Evolutionary conservation across 2,329 filamentous ascomycete species (phyloP).

Genomic region (Fusarium humuli): DNA sequence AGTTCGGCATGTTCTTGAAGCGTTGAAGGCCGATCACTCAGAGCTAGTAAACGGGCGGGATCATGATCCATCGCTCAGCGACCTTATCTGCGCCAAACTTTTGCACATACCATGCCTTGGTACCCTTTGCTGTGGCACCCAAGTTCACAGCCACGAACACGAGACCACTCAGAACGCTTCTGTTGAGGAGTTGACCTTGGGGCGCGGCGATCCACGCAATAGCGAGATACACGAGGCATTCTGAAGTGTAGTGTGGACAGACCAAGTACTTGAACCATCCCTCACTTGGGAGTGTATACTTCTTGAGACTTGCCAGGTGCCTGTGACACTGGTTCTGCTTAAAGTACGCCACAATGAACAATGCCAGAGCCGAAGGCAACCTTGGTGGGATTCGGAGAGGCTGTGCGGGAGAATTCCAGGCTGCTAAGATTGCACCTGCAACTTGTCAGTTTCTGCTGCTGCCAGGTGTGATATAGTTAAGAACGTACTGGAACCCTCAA

Average conservation of each 20-base stretch:
- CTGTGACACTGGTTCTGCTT: conserved; percentile 81
- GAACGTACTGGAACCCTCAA: conserved; percentile 78
- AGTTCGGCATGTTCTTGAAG: conserved; percentile 66
- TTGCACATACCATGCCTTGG: conserved; percentile 79
- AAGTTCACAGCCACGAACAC: conserved; percentile 84
- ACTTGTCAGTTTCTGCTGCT: conserved; percentile 17
- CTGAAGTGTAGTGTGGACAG: conserved; percentile 92
- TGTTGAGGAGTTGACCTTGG: conserved; percentile 72
- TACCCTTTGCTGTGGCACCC: conserved; percentile 82
- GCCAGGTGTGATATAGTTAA: neutral
- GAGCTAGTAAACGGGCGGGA: conserved; percentile 73
- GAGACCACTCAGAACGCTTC: conserved; percentile 75
- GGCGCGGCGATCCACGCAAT: conserved; percentile 81
- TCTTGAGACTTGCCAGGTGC: conserved; percentile 76
- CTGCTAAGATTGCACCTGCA: conserved; percentile 51
- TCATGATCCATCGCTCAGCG: conserved; percentile 76
- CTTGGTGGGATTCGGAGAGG: conserved; percentile 41
- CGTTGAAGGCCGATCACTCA: conserved; percentile 46
- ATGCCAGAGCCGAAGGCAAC: conserved; percentile 61
- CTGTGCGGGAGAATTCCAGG: conserved; percentile 46
- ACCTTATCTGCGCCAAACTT: conserved; percentile 79
- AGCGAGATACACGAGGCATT: conserved; percentile 86
- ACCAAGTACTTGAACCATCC: conserved; percentile 78
- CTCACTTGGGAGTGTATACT: conserved; percentile 83
- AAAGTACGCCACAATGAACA: conserved; percentile 77